These are phyloP conservation scores for Thinopyrum elongatum DNA, from an alignment of 176 grass and related monocot genomes.

Conservation along the genomic window DNA sequence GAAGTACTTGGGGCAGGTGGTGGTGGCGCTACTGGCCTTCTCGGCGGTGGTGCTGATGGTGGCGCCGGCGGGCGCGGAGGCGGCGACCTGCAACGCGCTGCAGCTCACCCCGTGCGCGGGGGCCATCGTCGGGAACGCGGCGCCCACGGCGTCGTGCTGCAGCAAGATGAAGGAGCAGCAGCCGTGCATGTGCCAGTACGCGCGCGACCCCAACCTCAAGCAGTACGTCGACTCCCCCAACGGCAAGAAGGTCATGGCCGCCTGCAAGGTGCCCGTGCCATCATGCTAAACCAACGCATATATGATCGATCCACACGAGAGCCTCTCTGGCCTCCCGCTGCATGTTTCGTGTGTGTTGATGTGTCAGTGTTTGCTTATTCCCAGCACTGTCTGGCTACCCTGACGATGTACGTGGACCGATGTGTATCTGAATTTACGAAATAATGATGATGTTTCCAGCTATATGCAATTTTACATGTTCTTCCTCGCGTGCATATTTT, in stretches of 20 bases:
- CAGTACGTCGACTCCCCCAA: conserved; percentile 57
- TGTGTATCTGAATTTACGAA: background rate
- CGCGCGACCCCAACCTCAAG: conserved; percentile 57
- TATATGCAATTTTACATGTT: background rate
- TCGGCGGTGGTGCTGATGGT: conserved; percentile 5
- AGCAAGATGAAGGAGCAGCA: conserved; percentile 57
- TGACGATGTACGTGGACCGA: background rate
- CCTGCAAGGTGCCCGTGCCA: conserved; percentile 46
- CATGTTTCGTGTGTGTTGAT: background rate
- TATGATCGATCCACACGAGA: background rate
- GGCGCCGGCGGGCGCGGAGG: conserved; percentile 18
- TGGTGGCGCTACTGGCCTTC: background rate
- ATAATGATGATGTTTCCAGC: background rate
- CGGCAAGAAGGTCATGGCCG: conserved; percentile 39
- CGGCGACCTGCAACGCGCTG: conserved; percentile 48
- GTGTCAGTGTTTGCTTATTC: background rate
- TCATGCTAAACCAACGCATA: conserved; percentile 10
- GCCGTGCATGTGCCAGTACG: conserved; percentile 83
- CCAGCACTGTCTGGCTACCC: background rate
- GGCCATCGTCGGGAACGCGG: conserved; percentile 43
- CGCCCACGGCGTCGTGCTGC: conserved; percentile 55
- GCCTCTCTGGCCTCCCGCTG: background rate
- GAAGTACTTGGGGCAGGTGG: background rate
- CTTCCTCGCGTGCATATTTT: too few species aligned
- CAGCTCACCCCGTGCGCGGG: conserved; percentile 60